A percentile compares a stretch with the other conserved stretches of the same genome.
Conservation (phyloP, 345 rosid species). For the Pugionium cornutum region DNA sequence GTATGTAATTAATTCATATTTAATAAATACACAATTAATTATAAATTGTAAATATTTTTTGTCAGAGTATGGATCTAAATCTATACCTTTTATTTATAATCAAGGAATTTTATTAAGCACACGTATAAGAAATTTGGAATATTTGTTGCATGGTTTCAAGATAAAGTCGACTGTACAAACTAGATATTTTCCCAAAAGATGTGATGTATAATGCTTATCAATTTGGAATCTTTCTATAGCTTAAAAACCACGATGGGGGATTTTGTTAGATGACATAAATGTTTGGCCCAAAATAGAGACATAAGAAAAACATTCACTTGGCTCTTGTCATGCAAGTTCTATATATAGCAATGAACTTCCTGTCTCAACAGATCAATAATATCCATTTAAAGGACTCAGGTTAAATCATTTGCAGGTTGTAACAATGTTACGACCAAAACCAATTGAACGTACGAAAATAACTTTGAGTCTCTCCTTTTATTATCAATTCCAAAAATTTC, state of each 20-base stretch:
- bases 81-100: too few relatives aligned
- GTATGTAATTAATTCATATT: too few relatives aligned
- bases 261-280: too few relatives aligned
- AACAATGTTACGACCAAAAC: slow-evolving; percentile 29
- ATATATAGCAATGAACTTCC: background rate
- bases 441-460: slow-evolving; percentile 23
- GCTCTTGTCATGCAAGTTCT: background rate
- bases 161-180: background rate
- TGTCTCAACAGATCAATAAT: too few relatives aligned
- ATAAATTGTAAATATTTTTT: too few relatives aligned
- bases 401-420: slow-evolving; percentile 1
- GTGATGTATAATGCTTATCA: slow-evolving; percentile 12
- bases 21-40: too few relatives aligned
- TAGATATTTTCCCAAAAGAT: background rate
- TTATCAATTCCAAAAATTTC: background rate
- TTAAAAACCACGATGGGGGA: background rate
- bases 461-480: background rate
- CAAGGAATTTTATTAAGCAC: too few relatives aligned
- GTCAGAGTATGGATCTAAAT: too few relatives aligned
- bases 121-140: too few relatives aligned
- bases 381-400: background rate
- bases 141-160: slow-evolving; percentile 10
- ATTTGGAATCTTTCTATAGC: slow-evolving; percentile 14
- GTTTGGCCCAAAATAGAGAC: background rate
- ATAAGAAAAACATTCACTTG: background rate